A percentile compares a stretch with the other conserved stretches of the same genome.
phyloP scores from a whole-genome alignment of 306 rosid species.

The Quercus alba region DNA sequence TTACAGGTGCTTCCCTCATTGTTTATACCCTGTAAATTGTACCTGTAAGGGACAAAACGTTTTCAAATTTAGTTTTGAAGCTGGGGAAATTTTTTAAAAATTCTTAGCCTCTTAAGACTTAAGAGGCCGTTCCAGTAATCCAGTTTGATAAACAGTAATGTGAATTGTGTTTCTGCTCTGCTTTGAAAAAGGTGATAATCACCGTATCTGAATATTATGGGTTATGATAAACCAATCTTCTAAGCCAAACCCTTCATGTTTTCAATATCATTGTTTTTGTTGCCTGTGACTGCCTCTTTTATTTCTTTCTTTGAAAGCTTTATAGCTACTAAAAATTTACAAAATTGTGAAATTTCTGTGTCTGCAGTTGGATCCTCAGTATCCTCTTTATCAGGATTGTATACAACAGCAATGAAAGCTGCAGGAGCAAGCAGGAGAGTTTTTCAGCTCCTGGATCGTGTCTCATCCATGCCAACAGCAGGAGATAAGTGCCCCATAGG shows the following conservation, averaged over 20 bases:
- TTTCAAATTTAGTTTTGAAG: neutral
- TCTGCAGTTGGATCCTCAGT: conserved; percentile 39
- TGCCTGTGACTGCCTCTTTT: neutral
- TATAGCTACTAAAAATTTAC: neutral
- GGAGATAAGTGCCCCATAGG: conserved; percentile 43
- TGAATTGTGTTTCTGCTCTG: neutral
- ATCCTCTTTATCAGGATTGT: conserved; percentile 44
- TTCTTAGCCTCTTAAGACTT: neutral
- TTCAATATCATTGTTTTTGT: neutral
- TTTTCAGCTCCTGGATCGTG: conserved; percentile 49
- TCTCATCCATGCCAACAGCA: conserved; percentile 35
- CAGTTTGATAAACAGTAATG: neutral
- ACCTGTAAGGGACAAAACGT: neutral
- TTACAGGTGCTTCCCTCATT: conserved; percentile 34
- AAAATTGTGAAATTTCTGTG: neutral
- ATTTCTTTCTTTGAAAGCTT: neutral
- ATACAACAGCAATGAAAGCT: conserved; percentile 48
- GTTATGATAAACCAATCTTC: neutral
- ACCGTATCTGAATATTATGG: neutral
- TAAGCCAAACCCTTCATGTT: neutral
- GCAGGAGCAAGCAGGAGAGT: conserved; percentile 54
- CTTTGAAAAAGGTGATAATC: neutral
- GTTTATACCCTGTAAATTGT: neutral
- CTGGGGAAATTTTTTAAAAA: neutral
- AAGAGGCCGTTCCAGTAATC: neutral